Conservation (phyloP, 306 rosid genomes). For the Acacia acuminata region DNA sequence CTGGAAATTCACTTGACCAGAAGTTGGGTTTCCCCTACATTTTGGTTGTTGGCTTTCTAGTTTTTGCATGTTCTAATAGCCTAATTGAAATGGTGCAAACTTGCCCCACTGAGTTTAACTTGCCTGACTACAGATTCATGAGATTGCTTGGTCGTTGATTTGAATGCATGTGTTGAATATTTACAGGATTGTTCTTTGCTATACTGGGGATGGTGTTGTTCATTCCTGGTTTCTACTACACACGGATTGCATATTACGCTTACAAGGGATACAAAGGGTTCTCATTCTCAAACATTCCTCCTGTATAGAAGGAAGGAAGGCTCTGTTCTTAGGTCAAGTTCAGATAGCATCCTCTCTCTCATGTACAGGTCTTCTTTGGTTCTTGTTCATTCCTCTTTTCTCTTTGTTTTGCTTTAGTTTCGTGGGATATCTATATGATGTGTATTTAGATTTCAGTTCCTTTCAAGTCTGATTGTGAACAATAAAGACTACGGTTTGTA, state of each 20-base stretch:
- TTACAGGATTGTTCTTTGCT: conserved; percentile 68
- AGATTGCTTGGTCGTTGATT: too few relatives aligned
- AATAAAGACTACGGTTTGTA: conserved; percentile 3
- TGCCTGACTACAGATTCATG: not conserved
- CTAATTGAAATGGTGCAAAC: not conserved
- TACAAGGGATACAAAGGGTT: conserved; percentile 96
- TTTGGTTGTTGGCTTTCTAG: not conserved
- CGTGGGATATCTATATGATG: not conserved
- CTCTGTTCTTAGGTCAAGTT: conserved; percentile 3
- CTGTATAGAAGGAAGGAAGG: conserved; percentile 38
- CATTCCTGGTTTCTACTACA: conserved; percentile 96
- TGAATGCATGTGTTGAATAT: not conserved
- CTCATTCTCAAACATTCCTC: conserved; percentile 97
- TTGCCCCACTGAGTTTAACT: not conserved
- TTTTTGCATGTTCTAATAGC: not conserved
- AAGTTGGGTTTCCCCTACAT: not conserved
- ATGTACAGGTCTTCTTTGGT: conserved; percentile 25
- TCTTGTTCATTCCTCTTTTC: not conserved
- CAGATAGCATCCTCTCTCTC: not conserved
- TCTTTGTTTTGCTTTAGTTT: conserved; percentile 3
- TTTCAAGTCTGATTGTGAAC: not conserved
- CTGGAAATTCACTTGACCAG: not conserved
- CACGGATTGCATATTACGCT: conserved; percentile 97
- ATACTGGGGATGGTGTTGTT: conserved; percentile 77
- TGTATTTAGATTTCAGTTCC: conserved; percentile 29